Base-by-base conservation (phyloP, 305 asterid genomes). In the Fraxinus paxiana region DNA sequence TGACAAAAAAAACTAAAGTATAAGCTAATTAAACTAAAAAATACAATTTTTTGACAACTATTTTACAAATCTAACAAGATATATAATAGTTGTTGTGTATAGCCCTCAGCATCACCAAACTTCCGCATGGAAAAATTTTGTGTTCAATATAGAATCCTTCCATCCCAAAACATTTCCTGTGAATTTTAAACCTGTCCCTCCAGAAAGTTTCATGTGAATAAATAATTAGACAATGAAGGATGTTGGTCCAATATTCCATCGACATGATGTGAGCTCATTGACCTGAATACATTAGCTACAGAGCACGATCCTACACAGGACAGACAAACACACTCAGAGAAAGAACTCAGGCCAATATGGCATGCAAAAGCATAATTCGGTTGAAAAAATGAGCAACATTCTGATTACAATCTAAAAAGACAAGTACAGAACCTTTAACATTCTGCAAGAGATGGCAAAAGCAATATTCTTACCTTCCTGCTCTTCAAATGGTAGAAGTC, bases 401-500 rank as follows among this genome's bases (percentile, higher is more conserved):
- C 34, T 10, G 71, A 22, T 63, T 22, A 63, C 71, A 24, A 10
- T 24, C 20, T 28, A 67, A 28, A 61, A 28, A 2, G 6, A 24
- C 10, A 67, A 4, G 73, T 24, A 24, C 1, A 6, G 72, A 26
- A 63, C 56, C 56, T 46, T 9, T 41, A 41, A 41, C 15, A 9
- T 41, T 41, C 15, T 9, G 51, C 8, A 41, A 37, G 28, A 35
- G 65, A 74, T 80, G 83, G 34, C 6, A 43, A 83, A 38, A 22
- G 37, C 34, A 78, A 37, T 77, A 63, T 67, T 69, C 80, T 82
- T 85, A 89, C 92, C 88, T 84, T 87, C 83, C 92, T 85, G 79
- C 89, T 89, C 87, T 87, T 89, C 84, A 89, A 83, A 83, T 89
- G 92, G 80, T 89, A 89, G 85, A 89, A 89, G 75, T 89, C 90